These are phyloP conservation scores for Fragaria vesca DNA, from an alignment of 306 rosid genomes.

Conservation along the genomic window DNA sequence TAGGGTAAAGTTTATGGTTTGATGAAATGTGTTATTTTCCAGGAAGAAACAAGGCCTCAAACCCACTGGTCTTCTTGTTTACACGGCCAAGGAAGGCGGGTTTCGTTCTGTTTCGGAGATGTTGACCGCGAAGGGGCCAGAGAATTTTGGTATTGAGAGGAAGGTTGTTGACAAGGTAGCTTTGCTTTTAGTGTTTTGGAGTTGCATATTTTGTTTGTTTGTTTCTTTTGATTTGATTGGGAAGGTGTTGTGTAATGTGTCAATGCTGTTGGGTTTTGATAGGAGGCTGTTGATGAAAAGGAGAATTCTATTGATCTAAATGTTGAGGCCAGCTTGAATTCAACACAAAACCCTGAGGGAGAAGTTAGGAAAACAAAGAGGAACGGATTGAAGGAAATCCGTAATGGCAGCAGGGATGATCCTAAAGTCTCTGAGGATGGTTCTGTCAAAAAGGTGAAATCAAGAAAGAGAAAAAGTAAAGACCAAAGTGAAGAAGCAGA, in stretches of 20 bases:
- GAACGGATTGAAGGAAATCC: conserved; percentile 50
- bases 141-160: conserved; percentile 25
- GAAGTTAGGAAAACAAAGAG: conserved; percentile 43
- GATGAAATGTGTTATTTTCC: not conserved
- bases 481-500: conserved; percentile 12
- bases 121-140: conserved; percentile 31
- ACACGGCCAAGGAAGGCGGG: conserved; percentile 56
- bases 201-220: conserved; percentile 1
- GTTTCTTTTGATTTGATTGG: not conserved
- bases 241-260: not conserved
- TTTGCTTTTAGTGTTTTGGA: not conserved
- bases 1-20: conserved; percentile 7
- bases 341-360: conserved; percentile 11
- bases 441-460: conserved; percentile 23
- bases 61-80: conserved; percentile 62
- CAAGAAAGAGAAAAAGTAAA: conserved; percentile 18
- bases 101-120: conserved; percentile 61
- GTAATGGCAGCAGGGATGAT: conserved; percentile 46
- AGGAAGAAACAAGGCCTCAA: conserved; percentile 67
- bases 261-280: conserved; percentile 12
- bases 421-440: conserved; percentile 25
- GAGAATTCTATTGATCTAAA: conserved; percentile 55
- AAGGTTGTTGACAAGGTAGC: conserved; percentile 16
- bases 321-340: conserved; percentile 23
- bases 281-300: conserved; percentile 47